Conservation (phyloP, 2,329 filamentous ascomycete species). For the Beauveria medogensis region DNA sequence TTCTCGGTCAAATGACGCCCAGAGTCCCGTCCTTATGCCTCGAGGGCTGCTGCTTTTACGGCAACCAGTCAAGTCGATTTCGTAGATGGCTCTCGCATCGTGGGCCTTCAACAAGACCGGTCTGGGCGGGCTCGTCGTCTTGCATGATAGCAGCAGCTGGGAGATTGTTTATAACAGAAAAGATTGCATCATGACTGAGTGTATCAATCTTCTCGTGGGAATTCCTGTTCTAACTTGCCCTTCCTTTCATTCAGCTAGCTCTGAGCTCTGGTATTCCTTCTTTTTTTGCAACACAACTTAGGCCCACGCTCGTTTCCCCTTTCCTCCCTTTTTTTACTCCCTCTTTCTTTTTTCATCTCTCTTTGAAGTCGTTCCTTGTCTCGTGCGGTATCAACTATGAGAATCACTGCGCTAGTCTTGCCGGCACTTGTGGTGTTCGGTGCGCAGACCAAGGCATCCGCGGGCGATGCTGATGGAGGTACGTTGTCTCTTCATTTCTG, state of each 20-base stretch:
- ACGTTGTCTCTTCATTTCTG: neutral
- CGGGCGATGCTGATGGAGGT: neutral
- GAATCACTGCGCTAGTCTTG: neutral
- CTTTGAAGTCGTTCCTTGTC: neutral
- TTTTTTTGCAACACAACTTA: neutral
- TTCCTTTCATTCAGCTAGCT: neutral
- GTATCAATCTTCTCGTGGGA: neutral
- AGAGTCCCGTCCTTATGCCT: neutral
- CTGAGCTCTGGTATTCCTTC: neutral
- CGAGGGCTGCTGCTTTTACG: neutral
- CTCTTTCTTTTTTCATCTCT: neutral
- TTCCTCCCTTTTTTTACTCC: neutral
- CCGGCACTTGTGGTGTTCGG: neutral
- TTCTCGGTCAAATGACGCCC: neutral
- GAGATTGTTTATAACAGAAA: neutral
- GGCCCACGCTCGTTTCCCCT: neutral
- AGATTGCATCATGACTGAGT: neutral
- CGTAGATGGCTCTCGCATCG: neutral
- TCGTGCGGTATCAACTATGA: neutral
- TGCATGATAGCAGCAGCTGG: neutral
- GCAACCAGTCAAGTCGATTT: neutral
- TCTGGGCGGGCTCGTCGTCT: neutral
- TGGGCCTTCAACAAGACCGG: neutral
- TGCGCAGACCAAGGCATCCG: neutral
- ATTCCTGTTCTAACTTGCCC: neutral